Base-by-base conservation (phyloP, 164 flowering plant species). In the Aristolochia contorta region DNA sequence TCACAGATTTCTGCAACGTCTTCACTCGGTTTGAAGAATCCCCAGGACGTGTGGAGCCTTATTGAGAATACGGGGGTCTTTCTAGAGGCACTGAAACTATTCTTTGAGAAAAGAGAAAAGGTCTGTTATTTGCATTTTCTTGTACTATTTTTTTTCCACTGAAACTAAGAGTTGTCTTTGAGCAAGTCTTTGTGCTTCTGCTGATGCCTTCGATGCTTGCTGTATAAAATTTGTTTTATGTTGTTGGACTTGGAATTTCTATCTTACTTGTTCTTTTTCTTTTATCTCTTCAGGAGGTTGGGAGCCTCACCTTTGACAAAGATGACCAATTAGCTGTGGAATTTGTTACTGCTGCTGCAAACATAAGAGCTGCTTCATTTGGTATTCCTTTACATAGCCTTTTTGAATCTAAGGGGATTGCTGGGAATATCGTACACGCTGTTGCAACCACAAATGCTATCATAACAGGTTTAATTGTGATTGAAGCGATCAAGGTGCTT, bases 381-480 rank as follows among this genome's bases (percentile, higher is more conserved):
- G 93, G 89, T 37, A 94, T 91, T 69, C 87, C 97, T 1, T 58
- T 85, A 73, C 93, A 89, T 65, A 89, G 96, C 69, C 91, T 94
- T 56, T 94, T 94, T 81, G 97, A 91, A 78, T 89, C 99, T 62
- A 94, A 94, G 80, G 99, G 99, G 32, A 85, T 94, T 71, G 97
- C 99, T 63, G 99, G 99, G 22, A 94, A 89, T 65, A 94, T 94
- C 68, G 92, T 93, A 46, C 98, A 93, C 77, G 98, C 97, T 65
- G 91, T 93, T 79, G 98, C 98, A 33, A 90, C 98, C 61, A 93
- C 98, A 56, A 93, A 93, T 86, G 98, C 98, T 43, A 75, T 90
- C 50, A 76, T 90, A 69, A 95, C 99, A 64, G 97, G 99, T 14
- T 72, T 94, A 76, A 87, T 94, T 73, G 97, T 91, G 57, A 85